Conservation (phyloP, 1,139 yeast genomes). For the Pichia sp. region DNA sequence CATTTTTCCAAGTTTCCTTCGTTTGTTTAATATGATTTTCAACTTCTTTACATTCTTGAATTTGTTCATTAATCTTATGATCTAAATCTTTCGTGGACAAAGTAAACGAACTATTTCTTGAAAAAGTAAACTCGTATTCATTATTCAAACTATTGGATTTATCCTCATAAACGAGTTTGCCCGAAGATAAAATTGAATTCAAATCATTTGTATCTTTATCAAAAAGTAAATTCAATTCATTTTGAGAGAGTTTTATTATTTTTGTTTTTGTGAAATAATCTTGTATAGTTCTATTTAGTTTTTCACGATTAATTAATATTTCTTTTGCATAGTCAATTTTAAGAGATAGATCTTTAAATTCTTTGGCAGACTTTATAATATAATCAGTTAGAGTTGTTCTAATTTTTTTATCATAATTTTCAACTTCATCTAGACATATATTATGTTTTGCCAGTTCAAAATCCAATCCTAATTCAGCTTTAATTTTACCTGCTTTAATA, state of each 20-base stretch:
- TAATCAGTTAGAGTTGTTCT: slow-evolving; percentile 17
- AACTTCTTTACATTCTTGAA: slow-evolving; percentile 25
- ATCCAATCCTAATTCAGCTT: slow-evolving; percentile 17
- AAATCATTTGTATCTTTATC: slow-evolving; percentile 23
- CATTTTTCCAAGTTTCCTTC: slow-evolving; percentile 22
- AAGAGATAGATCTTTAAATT: slow-evolving; percentile 16
- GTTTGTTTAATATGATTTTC: slow-evolving; percentile 17
- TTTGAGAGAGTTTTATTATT: slow-evolving; percentile 20
- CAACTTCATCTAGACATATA: slow-evolving; percentile 14
- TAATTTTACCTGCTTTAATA: slow-evolving; percentile 15
- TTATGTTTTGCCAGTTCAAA: slow-evolving; percentile 18
- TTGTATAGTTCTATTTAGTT: slow-evolving; percentile 21
- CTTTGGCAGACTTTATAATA: slow-evolving; percentile 19
- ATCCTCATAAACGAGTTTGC: slow-evolving; percentile 19
- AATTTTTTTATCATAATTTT: slow-evolving; percentile 17
- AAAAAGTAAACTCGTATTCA: slow-evolving; percentile 22
- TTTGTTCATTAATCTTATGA: slow-evolving; percentile 21
- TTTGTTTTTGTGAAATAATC: slow-evolving; percentile 20
- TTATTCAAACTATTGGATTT: slow-evolving; percentile 14
- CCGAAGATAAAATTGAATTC: slow-evolving; percentile 21
- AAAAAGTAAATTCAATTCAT: slow-evolving; percentile 24
- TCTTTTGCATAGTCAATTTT: slow-evolving; percentile 21
- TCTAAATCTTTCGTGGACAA: slow-evolving; percentile 22
- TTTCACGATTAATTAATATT: slow-evolving; percentile 20
- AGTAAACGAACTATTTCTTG: slow-evolving; percentile 18